Conservation (phyloP, 2,329 filamentous ascomycete species). For the Sporothrix inflata region DNA sequence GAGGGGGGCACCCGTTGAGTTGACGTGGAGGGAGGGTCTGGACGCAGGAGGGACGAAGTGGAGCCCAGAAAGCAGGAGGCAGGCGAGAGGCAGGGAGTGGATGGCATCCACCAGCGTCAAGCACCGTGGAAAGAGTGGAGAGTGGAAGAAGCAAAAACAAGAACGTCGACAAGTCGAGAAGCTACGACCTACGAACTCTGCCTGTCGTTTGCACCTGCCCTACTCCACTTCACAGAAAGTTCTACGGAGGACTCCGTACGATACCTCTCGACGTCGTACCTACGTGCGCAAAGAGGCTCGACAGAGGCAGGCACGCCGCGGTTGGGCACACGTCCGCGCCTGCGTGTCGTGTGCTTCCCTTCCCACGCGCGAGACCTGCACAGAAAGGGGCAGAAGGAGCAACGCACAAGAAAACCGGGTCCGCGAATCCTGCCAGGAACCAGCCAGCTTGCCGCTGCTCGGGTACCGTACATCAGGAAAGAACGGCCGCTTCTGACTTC, state of each 20-base stretch:
- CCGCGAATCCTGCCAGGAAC: neutral
- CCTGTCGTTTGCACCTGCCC: neutral
- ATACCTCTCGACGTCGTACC: neutral
- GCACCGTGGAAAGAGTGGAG: neutral
- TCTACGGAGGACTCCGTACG: slow-evolving; percentile 21
- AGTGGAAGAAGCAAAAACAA: slow-evolving; percentile 7
- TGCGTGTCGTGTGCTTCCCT: slow-evolving; percentile 4
- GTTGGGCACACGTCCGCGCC: neutral
- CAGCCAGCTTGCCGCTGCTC: neutral
- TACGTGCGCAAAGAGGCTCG: neutral
- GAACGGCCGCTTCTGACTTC: neutral
- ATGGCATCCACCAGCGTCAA: neutral
- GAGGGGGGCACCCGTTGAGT: neutral
- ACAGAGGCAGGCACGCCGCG: neutral
- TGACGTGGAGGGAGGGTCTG: slow-evolving; percentile 18
- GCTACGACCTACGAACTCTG: neutral
- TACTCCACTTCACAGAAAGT: slow-evolving; percentile 16
- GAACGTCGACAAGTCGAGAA: slow-evolving; percentile 13
- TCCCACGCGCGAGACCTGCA: neutral
- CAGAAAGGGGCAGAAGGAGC: slow-evolving; percentile 8
- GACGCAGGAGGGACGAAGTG: slow-evolving; percentile 8
- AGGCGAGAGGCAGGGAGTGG: slow-evolving; percentile 20
- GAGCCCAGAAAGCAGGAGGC: slow-evolving; percentile 1
- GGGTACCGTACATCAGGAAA: neutral
- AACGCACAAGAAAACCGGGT: neutral